phyloP scores from a whole-genome alignment of 176 grass and related monocot species.

The Triticum turgidum region DNA sequence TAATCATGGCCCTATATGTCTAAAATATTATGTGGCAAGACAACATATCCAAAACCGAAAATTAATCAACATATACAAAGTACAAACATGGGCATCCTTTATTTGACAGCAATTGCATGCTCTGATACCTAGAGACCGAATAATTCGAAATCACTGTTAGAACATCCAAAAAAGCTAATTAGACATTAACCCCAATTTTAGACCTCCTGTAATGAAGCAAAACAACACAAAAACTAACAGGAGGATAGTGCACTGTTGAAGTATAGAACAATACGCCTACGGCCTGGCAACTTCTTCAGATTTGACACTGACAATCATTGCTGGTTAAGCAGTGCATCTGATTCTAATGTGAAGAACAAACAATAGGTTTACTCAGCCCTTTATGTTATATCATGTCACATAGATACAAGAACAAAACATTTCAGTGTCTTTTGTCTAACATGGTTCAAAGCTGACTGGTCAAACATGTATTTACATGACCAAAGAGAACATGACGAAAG shows the following conservation, averaged over 20 bases:
- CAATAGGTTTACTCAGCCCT: background rate
- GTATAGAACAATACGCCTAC: background rate
- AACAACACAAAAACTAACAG: constrained; percentile 1
- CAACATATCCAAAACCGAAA: background rate
- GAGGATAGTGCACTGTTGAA: background rate
- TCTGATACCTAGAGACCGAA: background rate
- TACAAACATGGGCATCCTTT: background rate
- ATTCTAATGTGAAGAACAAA: background rate
- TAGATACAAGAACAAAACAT: background rate
- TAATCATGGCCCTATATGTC: background rate
- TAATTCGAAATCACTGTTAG: background rate
- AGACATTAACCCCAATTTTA: background rate
- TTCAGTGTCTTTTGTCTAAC: background rate
- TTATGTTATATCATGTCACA: background rate
- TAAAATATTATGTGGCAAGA: constrained; percentile 18
- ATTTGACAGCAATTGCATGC: background rate
- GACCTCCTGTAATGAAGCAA: background rate
- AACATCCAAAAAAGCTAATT: constrained; percentile 30
- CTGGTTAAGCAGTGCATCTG: constrained; percentile 10
- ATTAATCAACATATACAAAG: background rate
- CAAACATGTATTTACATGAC: background rate
- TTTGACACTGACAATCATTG: background rate
- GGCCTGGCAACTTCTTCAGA: background rate
- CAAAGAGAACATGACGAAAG: background rate
- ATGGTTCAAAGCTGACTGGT: background rate